These are phyloP conservation scores for Microcera coccophila DNA, from an alignment of 2,329 filamentous ascomycete species.

Conservation along the genomic window DNA sequence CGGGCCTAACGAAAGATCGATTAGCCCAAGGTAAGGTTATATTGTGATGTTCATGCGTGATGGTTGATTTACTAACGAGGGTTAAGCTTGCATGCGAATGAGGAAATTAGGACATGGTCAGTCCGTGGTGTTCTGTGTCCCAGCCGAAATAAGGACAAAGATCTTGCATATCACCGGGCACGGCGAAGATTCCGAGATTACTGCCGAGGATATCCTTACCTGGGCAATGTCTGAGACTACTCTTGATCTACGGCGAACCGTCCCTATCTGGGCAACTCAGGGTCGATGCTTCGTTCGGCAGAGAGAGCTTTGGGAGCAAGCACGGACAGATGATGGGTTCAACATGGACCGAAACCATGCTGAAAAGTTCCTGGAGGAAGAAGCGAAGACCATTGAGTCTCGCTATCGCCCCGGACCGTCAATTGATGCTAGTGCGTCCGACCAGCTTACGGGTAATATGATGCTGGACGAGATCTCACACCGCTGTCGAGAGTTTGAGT, in stretches of 20 bases:
- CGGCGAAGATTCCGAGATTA: background rate
- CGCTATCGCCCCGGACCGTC: background rate
- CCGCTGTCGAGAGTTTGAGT: background rate
- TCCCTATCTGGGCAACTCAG: conserved; percentile 1
- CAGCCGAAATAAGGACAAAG: conserved; percentile 59
- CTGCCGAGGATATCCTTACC: background rate
- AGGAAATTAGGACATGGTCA: conserved; percentile 56
- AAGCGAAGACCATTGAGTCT: conserved; percentile 1
- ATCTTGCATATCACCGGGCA: conserved; percentile 44
- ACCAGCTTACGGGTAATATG: background rate
- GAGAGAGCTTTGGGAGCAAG: background rate
- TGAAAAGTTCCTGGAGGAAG: conserved; percentile 1
- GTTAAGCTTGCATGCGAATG: conserved; percentile 59
- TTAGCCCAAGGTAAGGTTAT: conserved; percentile 51
- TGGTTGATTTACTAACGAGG: conserved; percentile 6
- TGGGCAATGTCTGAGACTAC: conserved; percentile 2
- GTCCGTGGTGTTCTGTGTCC: conserved; percentile 51
- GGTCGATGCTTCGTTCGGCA: conserved; percentile 1
- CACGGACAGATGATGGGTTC: background rate
- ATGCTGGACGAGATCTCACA: background rate
- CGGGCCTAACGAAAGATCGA: conserved; percentile 57
- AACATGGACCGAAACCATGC: background rate
- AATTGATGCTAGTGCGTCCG: background rate
- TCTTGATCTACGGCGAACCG: conserved; percentile 1
- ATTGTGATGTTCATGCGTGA: no score